These are phyloP conservation scores for Rhizophagus prolifer DNA, from an alignment of 192 early-diverging fungal species.

Conservation along the genomic window DNA sequence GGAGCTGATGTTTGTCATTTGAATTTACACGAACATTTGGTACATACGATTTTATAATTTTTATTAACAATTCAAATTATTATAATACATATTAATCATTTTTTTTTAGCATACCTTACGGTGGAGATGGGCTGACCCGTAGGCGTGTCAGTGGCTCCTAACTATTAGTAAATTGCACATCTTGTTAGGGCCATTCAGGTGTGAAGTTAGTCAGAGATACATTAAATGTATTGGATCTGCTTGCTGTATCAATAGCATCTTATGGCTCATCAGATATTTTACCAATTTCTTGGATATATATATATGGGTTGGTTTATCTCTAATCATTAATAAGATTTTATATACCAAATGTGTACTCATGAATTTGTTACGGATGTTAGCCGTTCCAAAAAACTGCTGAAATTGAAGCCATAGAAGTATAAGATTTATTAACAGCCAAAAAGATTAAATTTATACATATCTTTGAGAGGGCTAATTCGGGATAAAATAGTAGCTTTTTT, in stretches of 20 bases:
- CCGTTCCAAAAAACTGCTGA: conserved; percentile 68
- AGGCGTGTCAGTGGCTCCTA: conserved; percentile 61
- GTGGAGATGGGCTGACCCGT: conserved; percentile 98
- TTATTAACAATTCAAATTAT: too few relatives aligned
- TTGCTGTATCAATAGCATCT: too few relatives aligned
- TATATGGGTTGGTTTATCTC: conserved; percentile 61
- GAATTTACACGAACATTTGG: conserved; percentile 97
- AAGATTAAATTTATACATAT: too few relatives aligned
- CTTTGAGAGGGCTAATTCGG: too few relatives aligned
- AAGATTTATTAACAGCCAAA: too few relatives aligned
- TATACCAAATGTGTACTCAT: conserved; percentile 95
- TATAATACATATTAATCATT: too few relatives aligned
- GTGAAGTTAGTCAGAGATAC: conserved; percentile 67
- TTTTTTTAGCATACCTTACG: conserved; percentile 86
- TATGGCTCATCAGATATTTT: conserved; percentile 95
- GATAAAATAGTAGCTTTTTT: too few relatives aligned
- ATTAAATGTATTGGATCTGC: too few relatives aligned
- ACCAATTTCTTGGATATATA: conserved; percentile 98
- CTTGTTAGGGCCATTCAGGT: too few relatives aligned
- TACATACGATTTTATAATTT: background rate
- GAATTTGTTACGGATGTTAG: conserved; percentile 98
- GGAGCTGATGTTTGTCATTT: conserved; percentile 99
- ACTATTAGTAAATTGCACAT: conserved; percentile 66
- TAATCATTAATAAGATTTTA: conserved; percentile 86
- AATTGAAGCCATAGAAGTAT: conserved; percentile 90